A percentile compares a stretch with the other conserved stretches of the same genome.
phyloP scores from a whole-genome alignment of 2,329 filamentous ascomycete species.

The Piedraia hortae region DNA sequence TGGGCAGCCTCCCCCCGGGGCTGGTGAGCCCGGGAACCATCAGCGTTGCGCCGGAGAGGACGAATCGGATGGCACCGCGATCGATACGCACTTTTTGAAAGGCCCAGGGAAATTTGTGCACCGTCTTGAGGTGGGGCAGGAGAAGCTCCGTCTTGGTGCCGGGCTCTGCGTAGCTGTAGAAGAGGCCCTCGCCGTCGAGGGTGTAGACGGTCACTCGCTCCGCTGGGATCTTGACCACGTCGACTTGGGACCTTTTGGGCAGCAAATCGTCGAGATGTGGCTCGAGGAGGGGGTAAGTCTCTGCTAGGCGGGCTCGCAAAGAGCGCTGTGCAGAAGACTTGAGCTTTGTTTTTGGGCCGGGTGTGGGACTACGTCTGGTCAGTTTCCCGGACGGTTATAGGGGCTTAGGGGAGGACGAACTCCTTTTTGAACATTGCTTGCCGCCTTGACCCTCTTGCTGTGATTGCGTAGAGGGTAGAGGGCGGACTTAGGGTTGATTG shows the following conservation, averaged over 20 bases:
- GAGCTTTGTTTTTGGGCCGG: slow-evolving; percentile 74
- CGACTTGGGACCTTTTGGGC: slow-evolving; percentile 77
- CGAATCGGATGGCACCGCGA: slow-evolving; percentile 86
- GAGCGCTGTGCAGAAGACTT: slow-evolving; percentile 84
- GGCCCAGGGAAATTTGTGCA: slow-evolving; percentile 67
- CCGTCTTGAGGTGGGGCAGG: slow-evolving; percentile 63
- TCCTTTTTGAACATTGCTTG: slow-evolving; percentile 99
- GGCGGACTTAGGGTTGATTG: too few relatives aligned
- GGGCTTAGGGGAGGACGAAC: slow-evolving; percentile 22
- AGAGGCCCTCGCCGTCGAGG: slow-evolving; percentile 49
- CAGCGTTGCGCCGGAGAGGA: slow-evolving; percentile 71
- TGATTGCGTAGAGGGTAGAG: too few relatives aligned
- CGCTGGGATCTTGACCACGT: slow-evolving; percentile 79
- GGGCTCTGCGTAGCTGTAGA: too few relatives aligned
- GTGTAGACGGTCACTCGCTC: slow-evolving; percentile 78
- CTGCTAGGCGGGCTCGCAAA: slow-evolving; percentile 55
- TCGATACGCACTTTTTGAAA: slow-evolving; percentile 78
- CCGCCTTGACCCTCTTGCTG: too few relatives aligned
- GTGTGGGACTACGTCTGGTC: slow-evolving; percentile 30
- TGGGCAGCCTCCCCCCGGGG: slow-evolving; percentile 50
- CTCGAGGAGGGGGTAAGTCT: slow-evolving; percentile 62
- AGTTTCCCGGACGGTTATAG: not conserved
- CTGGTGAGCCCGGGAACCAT: slow-evolving; percentile 90
- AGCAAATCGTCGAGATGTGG: slow-evolving; percentile 82
- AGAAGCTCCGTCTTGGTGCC: slow-evolving; percentile 49